phyloP scores from a whole-genome alignment of 176 grass and related monocot species.

The Aegilops longissima region DNA sequence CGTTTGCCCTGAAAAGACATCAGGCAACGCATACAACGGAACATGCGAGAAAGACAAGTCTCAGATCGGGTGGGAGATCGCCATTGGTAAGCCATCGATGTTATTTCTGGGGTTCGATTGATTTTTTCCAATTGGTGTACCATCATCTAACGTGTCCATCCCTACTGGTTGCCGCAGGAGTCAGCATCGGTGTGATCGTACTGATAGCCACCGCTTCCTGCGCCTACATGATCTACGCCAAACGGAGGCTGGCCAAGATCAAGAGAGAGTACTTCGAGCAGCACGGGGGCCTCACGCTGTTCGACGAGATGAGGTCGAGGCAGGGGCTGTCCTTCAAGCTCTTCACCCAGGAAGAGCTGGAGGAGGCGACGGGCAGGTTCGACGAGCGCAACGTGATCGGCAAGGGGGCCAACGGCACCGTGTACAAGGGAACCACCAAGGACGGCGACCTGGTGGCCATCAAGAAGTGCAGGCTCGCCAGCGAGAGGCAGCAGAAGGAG shows the following conservation, averaged over 20 bases:
- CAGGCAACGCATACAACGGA: conserved; percentile 36
- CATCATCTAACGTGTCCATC: not conserved
- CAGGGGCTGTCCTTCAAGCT: conserved; percentile 60
- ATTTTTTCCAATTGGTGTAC: not conserved
- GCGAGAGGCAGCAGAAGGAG: conserved; percentile 71
- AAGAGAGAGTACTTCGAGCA: conserved; percentile 59
- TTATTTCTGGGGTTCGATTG: too few relatives aligned
- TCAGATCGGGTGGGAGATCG: conserved; percentile 47
- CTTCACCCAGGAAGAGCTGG: conserved; percentile 65
- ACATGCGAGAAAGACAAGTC: conserved; percentile 30
- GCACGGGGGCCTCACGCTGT: conserved; percentile 60
- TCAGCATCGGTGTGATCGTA: conserved; percentile 25
- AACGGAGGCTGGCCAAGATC: conserved; percentile 37
- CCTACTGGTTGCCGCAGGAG: conserved; percentile 29
- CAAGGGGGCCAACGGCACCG: conserved; percentile 68
- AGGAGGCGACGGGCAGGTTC: conserved; percentile 52
- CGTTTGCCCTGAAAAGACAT: conserved; percentile 42
- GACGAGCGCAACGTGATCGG: conserved; percentile 58
- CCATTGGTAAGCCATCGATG: conserved; percentile 44
- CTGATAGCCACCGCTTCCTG: conserved; percentile 25
- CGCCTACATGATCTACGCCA: conserved; percentile 42
- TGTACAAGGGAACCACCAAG: conserved; percentile 59
- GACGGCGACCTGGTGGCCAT: conserved; percentile 45
- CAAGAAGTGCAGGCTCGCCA: conserved; percentile 45
- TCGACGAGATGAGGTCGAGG: conserved; percentile 60